Conservation (phyloP, 2,329 filamentous ascomycete species). For the Botrytis pseudocinerea region DNA sequence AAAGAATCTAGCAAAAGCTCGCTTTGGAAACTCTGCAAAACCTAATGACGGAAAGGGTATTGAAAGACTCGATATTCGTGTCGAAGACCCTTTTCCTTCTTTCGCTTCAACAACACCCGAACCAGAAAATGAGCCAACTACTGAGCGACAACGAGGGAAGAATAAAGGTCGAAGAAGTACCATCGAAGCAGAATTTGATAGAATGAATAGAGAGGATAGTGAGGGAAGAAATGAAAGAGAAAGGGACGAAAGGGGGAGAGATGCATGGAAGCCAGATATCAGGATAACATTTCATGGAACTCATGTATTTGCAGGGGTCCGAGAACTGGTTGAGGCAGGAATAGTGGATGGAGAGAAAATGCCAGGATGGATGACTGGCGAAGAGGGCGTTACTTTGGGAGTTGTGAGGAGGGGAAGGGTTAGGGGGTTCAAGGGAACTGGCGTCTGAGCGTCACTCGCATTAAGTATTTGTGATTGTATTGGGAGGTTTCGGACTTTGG, state of each 20-base stretch:
- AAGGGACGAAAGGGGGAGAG: slow-evolving; percentile 6
- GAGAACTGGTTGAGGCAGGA: slow-evolving; percentile 74
- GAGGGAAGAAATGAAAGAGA: slow-evolving; percentile 31
- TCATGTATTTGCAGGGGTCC: slow-evolving; percentile 79
- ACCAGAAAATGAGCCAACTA: slow-evolving; percentile 33
- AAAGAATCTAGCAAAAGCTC: slow-evolving; percentile 61
- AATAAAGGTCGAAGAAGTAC: slow-evolving; percentile 37
- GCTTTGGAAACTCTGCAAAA: slow-evolving; percentile 66
- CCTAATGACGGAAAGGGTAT: slow-evolving; percentile 60
- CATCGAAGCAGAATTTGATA: slow-evolving; percentile 32
- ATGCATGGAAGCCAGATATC: slow-evolving; percentile 57
- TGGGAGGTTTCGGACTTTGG: neutral
- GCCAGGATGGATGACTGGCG: slow-evolving; percentile 90
- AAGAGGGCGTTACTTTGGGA: slow-evolving; percentile 76
- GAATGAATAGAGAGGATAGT: slow-evolving; percentile 38
- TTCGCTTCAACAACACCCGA: slow-evolving; percentile 24
- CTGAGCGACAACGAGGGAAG: slow-evolving; percentile 30
- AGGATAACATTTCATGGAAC: slow-evolving; percentile 70
- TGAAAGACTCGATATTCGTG: slow-evolving; percentile 59
- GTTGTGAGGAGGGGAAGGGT: slow-evolving; percentile 68
- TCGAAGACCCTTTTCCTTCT: slow-evolving; percentile 58
- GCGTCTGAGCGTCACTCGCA: slow-evolving; percentile 32
- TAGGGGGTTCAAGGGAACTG: slow-evolving; percentile 57
- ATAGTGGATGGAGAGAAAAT: slow-evolving; percentile 74
- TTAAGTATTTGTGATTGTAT: neutral